Evolutionary conservation across 805 yeast species (phyloP), one percentile per base, ranked within the genome.

Genomic region (Pichia thaimueangensis): DNA sequence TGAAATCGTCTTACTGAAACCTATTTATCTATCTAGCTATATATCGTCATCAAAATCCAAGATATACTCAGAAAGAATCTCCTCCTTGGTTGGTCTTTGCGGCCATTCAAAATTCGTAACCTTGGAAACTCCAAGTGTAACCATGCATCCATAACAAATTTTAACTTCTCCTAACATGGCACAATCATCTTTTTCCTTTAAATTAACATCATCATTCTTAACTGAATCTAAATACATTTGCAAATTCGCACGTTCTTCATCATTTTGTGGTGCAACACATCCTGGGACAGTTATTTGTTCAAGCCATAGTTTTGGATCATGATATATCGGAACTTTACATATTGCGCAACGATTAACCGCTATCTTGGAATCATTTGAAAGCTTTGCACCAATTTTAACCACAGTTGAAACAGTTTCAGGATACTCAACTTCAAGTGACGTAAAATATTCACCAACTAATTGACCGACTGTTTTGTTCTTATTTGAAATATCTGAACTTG

Each of bases 321-420:
- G 69, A 45, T 74, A 76, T 11, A 83, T 71, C 2, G 62, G 65
- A 5, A 60, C 66, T 1, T 71, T 69, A 55, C 96, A 86, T 1
- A 86, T 50, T 12, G 61, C 62, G 59, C 95, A 86, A 6, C 49
- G 56, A 1, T 51, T 51, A 1, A 54, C 46, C 5, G 3, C 13
- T 5, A 39, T 22, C 9, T 43, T 42, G 2, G 30, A 6, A 0
- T 85, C 86, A 7, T 68, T 68, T 2, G 70, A 72, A 35, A 89
- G 63, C 58, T 91, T 88, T 37, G 80, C 80, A 5, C 93, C 96
- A 0, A 95, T 88, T 50, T 86, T 81, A 12, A 88, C 88, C 17
- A 91, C 97, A 0, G 97, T 89, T 0, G 96, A 83, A 3, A 89
- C 88, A 2, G 91, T 85, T 43, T 91, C 86, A 0, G 95, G 88